Evolutionary conservation across 495 filamentous ascomycete species (phyloP).

Genomic region (Entonaema liquescens): DNA sequence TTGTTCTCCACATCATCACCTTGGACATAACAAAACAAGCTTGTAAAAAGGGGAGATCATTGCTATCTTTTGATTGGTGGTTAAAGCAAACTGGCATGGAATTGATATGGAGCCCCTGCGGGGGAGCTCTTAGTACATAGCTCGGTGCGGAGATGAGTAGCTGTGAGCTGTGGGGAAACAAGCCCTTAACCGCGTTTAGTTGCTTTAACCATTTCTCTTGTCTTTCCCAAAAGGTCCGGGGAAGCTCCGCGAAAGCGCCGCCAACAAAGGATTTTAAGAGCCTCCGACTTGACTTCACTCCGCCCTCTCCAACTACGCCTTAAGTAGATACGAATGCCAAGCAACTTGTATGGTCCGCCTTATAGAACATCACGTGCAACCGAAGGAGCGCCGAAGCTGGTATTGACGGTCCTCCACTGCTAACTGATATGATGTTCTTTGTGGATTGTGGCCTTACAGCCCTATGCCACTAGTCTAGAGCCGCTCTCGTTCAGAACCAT

Average conservation of each 20-base stretch:
- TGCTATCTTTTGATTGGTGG: constrained; percentile 12
- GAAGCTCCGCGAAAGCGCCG: constrained; percentile 42
- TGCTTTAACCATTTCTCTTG: not conserved
- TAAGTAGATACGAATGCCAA: not conserved
- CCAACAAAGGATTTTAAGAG: not conserved
- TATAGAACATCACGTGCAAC: constrained; percentile 11
- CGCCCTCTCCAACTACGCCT: not conserved
- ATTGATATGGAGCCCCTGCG: constrained; percentile 19
- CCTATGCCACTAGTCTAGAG: not conserved
- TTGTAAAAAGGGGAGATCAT: not conserved
- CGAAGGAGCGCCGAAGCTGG: constrained; percentile 26
- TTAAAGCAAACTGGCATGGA: not conserved
- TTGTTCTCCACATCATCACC: constrained; percentile 25
- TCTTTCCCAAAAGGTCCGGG: constrained; percentile 28
- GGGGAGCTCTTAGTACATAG: constrained; percentile 18
- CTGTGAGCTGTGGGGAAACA: not conserved
- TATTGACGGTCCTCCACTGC: not conserved
- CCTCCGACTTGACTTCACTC: not conserved
- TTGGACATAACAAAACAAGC: constrained; percentile 20
- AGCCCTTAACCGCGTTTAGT: not conserved
- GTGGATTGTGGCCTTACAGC: constrained; percentile 1
- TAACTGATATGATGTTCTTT: not conserved
- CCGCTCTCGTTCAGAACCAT: not conserved
- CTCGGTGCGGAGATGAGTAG: constrained; percentile 32
- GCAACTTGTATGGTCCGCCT: constrained; percentile 9